These are phyloP conservation scores for Neonectria sp. DNA, from an alignment of 2,329 filamentous ascomycete genomes.

Conservation along the genomic window DNA sequence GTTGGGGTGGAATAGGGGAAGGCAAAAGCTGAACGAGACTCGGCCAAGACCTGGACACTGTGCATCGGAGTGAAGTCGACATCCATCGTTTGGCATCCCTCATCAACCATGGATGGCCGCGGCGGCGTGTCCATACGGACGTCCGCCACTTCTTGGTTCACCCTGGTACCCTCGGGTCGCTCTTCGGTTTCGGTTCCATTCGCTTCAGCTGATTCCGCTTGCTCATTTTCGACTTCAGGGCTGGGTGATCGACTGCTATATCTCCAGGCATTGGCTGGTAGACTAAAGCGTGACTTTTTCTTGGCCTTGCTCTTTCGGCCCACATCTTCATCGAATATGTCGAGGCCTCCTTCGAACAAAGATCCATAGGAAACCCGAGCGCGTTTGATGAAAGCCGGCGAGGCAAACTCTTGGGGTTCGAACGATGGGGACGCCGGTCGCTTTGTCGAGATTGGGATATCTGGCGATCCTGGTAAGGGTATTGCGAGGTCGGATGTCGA, in stretches of 20 bases:
- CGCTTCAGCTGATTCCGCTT: conserved; percentile 40
- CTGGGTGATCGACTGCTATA: conserved; percentile 81
- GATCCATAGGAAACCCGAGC: conserved; percentile 79
- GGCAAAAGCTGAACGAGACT: conserved; percentile 43
- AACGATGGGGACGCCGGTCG: conserved; percentile 53
- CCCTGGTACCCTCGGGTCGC: conserved; percentile 20
- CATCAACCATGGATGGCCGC: conserved; percentile 53
- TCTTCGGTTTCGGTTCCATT: conserved; percentile 32
- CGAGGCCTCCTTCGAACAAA: conserved; percentile 73
- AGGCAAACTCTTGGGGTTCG: conserved; percentile 73
- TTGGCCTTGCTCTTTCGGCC: conserved; percentile 54
- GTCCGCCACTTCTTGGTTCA: conserved; percentile 29
- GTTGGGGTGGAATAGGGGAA: conserved; percentile 45
- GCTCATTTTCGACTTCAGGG: conserved; percentile 67
- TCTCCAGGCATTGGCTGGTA: conserved; percentile 79
- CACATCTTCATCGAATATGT: conserved; percentile 78
- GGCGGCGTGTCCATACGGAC: conserved; percentile 38
- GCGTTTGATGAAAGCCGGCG: conserved; percentile 85
- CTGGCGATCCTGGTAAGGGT: conserved; percentile 36
- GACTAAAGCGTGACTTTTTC: conserved; percentile 79
- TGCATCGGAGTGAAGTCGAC: conserved; percentile 47
- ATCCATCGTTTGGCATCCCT: conserved; percentile 54
- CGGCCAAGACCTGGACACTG: conserved; percentile 49
- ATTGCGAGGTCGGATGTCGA: conserved; percentile 34
- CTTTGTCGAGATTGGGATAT: conserved; percentile 49